Evolutionary conservation across 805 yeast genomes (phyloP).

Genomic region (Candida maesae): DNA sequence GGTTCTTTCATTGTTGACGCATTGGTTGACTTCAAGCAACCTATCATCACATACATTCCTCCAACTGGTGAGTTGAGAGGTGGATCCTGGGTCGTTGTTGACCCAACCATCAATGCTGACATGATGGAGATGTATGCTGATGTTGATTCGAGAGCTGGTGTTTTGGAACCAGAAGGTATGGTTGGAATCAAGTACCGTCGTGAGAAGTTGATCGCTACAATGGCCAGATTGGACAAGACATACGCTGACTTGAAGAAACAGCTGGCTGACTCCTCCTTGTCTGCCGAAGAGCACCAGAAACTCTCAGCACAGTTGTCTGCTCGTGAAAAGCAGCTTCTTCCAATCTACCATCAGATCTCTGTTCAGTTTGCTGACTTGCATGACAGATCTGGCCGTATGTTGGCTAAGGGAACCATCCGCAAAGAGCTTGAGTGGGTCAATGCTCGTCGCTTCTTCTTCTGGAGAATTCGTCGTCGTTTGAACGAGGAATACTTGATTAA

Average conservation of each 20-base stretch:
- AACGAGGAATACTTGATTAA: slow-evolving; percentile 85
- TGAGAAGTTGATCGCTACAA: slow-evolving; percentile 85
- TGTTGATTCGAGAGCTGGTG: slow-evolving; percentile 94
- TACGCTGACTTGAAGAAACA: slow-evolving; percentile 66
- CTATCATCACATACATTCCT: slow-evolving; percentile 94
- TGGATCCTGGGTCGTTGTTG: slow-evolving; percentile 99
- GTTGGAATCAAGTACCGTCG: slow-evolving; percentile 97
- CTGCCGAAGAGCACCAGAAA: slow-evolving; percentile 62
- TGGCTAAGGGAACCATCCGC: slow-evolving; percentile 87
- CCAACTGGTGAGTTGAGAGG: slow-evolving; percentile 99
- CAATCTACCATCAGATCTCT: slow-evolving; percentile 87
- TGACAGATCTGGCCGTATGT: slow-evolving; percentile 96
- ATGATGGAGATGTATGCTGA: slow-evolving; percentile 99
- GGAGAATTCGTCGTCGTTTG: slow-evolving; percentile 96
- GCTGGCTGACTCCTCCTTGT: slow-evolving; percentile 47
- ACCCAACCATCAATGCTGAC: slow-evolving; percentile 93
- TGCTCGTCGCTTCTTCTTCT: slow-evolving; percentile 95
- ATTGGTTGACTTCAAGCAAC: slow-evolving; percentile 91
- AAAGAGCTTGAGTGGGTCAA: slow-evolving; percentile 82
- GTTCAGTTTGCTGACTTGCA: slow-evolving; percentile 98
- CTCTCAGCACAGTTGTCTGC: slow-evolving; percentile 63
- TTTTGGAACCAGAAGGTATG: slow-evolving; percentile 98
- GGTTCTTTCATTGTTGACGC: slow-evolving; percentile 98
- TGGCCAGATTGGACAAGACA: slow-evolving; percentile 80
- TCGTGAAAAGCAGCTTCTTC: slow-evolving; percentile 77